Conservation (phyloP, 331 rosid species). For the Acacia pycnantha region DNA sequence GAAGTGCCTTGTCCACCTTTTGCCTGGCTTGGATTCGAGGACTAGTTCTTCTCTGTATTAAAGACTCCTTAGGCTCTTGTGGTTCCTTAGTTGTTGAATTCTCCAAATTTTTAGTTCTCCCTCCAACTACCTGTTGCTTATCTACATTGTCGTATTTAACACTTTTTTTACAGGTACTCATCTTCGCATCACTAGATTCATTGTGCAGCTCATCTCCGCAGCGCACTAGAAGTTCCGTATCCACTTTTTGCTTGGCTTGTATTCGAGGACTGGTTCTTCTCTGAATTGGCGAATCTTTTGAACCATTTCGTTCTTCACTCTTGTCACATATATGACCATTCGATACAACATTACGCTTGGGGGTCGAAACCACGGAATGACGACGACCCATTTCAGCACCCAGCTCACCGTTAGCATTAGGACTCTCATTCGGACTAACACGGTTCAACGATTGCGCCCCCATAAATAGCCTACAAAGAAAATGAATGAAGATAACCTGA, state of each 20-base stretch:
- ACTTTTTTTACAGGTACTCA: background rate
- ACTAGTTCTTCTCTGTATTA: background rate
- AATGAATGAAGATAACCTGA: background rate
- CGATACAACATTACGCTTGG: background rate
- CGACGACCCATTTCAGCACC: background rate
- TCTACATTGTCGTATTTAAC: background rate
- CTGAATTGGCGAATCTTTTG: background rate
- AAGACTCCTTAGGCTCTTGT: background rate
- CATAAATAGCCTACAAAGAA: slow-evolving; percentile 31
- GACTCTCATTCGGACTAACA: slow-evolving; percentile 21
- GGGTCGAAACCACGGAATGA: slow-evolving; percentile 4
- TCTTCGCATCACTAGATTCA: background rate
- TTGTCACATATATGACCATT: background rate
- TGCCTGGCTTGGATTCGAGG: background rate
- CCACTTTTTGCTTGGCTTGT: background rate
- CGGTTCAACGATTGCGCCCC: slow-evolving; percentile 39
- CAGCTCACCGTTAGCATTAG: slow-evolving; percentile 20
- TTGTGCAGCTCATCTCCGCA: background rate
- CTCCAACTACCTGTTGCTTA: background rate
- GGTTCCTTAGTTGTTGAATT: background rate
- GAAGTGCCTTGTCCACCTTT: background rate
- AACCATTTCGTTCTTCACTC: background rate
- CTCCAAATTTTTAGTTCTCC: background rate
- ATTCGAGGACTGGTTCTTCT: slow-evolving; percentile 6
- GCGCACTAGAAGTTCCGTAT: background rate